Base-by-base conservation (phyloP, 495 filamentous ascomycete genomes). In the Aspergillus taichungensis region DNA sequence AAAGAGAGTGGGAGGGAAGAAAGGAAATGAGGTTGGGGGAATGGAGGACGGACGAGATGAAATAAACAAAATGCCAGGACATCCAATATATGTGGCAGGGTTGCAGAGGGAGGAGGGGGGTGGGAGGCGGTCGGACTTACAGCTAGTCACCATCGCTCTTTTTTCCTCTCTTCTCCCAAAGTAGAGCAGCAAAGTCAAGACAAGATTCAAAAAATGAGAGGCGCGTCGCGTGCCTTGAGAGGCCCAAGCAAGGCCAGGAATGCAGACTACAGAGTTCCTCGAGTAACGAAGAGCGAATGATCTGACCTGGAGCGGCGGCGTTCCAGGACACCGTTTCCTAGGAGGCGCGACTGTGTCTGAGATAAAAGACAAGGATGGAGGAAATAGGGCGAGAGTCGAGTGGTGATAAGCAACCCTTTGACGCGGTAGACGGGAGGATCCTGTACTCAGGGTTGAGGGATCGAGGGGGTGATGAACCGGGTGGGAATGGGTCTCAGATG, bases 241-340 rank as follows among this genome's bases (percentile, higher is more conserved):
- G 45, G 44, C 43, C 52, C 35, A 66, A 61, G 63, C 64, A 66
- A 68, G 62, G 64, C 64, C 63, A 68, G 60, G 66, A 69, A 69
- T 69, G 66, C 61, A 64, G 55, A 61, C 60, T 64, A 64, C 64
- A 52, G 54, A 52, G 55, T 59, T 57, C 54, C 53, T 62, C 41
- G 50, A 63, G 64, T 66, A 63, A 65, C 65, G 32, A 28, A 31
- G 24, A 33, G 35, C 46, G 29, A 43, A 49, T 43, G 13, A 27
- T 28, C 18, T 24, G 18, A 24, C 4, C 18, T 35, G 31, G 18
- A 36, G 12, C 6, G 42, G 32, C 32, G 11, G 30, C 12, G 28
- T 3, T 37, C 45, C 11, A 28, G 39, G 12, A 18, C 31, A 35
- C 28, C 37, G 54, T 48, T 45, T 49, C 50, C 44, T 49, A 53